Base-by-base conservation (phyloP, 495 filamentous ascomycete genomes). In the Tuber brumale region DNA sequence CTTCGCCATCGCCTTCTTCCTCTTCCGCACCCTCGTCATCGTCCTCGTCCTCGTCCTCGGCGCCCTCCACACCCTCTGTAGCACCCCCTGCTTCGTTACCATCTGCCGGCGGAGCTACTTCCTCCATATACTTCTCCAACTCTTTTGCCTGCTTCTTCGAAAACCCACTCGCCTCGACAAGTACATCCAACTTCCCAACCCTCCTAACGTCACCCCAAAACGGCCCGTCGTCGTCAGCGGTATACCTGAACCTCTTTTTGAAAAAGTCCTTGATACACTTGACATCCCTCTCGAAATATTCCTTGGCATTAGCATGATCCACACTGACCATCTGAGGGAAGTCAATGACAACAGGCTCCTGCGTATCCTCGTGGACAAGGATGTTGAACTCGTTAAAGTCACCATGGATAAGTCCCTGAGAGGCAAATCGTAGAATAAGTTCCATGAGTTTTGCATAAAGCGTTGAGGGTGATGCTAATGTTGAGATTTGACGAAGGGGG, bases 351-450 rank as follows among this genome's bases (percentile, higher is more conserved):
- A 96, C 88, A 8, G 95, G 94, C 1, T 85, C 82, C 35, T 85
- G 80, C 46, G 84, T 84, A 45, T 89, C 87, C 80, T 97, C 94
- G 78, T 94, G 90, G 84, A 98, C 90, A 31, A 99, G 87, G 75
- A 99, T 93, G 82, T 99, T 99, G 87, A 99, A 99, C 85, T 98
- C 96, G 86, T 99, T 99, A 86, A 97, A 98, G 83, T 99, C 95
- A 79, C 95, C 96, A 84, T 99, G 95, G 73, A 99, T 98, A 74
- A 99, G 85, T 12, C 95, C 96, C 80, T 92, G 90, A 43, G 88
- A 87, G n/a, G 95, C 95, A 39, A 99, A 88, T 71, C 89, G 87
- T 69, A 99, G 83, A 76, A 97, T 93, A 76, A 97, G 89, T 73
- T 90, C 88, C 84, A 99, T 96, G 73, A 99, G 86, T 72, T 97